Conservation (phyloP, 2,329 filamentous ascomycete genomes). For the Botrytis pseudocinerea region DNA sequence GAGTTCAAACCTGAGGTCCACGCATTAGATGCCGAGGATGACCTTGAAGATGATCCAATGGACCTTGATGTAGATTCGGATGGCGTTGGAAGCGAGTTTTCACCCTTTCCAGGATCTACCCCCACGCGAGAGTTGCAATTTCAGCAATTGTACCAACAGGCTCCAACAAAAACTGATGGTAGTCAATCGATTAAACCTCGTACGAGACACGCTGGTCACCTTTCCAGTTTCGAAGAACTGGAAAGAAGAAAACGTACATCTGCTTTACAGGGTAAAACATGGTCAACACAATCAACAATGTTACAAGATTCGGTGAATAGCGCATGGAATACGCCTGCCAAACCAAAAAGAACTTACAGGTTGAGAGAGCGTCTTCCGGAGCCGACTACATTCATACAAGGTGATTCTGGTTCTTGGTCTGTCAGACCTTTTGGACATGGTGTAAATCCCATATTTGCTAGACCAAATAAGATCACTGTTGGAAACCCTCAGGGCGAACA, state of each 20-base stretch:
- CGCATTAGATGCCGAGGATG: neutral
- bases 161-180: neutral
- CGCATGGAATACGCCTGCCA: conserved; percentile 33
- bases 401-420: conserved; percentile 36
- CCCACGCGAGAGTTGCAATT: neutral
- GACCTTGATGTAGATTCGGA: conserved; percentile 16
- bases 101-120: neutral
- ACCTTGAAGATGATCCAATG: conserved; percentile 17
- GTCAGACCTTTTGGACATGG: conserved; percentile 40
- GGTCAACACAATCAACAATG: conserved; percentile 28
- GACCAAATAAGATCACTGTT: conserved; percentile 33
- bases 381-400: conserved; percentile 40
- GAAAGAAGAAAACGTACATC: conserved; percentile 17
- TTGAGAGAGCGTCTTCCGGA: conserved; percentile 34
- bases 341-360: conserved; percentile 17
- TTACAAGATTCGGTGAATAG: conserved; percentile 35
- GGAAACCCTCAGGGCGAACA: conserved; percentile 28
- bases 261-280: conserved; percentile 21
- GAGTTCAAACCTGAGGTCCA: conserved; percentile 16
- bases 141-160: neutral
- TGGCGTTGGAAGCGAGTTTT: conserved; percentile 12
- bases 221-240: conserved; percentile 23
- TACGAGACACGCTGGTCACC: neutral
- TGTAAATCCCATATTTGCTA: conserved; percentile 36
- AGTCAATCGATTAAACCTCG: neutral